Base-by-base conservation (phyloP, 2,329 filamentous ascomycete species). In the Epichloe sibirici region DNA sequence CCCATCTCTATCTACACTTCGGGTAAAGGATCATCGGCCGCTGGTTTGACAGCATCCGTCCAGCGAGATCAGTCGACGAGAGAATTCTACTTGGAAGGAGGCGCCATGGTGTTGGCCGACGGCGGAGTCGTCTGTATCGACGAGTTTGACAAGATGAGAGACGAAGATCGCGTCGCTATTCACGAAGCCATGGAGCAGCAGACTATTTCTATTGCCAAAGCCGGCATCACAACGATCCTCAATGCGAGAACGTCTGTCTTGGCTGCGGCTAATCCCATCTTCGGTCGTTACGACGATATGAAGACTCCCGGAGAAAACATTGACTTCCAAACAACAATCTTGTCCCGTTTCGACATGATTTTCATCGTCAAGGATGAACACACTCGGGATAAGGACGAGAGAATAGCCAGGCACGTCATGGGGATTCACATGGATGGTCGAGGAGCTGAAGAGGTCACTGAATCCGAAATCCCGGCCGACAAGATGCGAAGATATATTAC, bases 161-260 rank as follows among this genome's bases (percentile, higher is more conserved):
- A 98, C 65, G 93, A 98, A 68, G 93, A 98, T 62, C 81, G 93
- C 61, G 93, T 97, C 6, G 93, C 93, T 2, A 98, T 98, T 59
- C 93, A 98, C 76, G 93, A 98, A 78, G 93, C 93, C 54, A 98
- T 98, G 93, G 93, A 98, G 67, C 93, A 98, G 72, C 93, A 98
- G 69, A 98, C 93, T 0, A 98, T 98, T 56, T 97, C 93, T 11
- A 97, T 98, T 61, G 93, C 93, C 57, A 97, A 98, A 72, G 93
- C 93, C 0, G 93, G 93, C 62, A 98, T 98, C 65, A 98, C 93
- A 0, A 98, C 93, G 0, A 97, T 98, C 57, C 79, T 98, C 51
- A 98, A 98, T 63, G 90, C 93, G 12, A 77, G 93, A 63, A 98
- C 93, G 1, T 96, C 90, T 0, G 93, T 98, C 1, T 76, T 98